These are phyloP conservation scores for Cytospora piceicola DNA, from an alignment of 2,329 filamentous ascomycete genomes.

Conservation along the genomic window DNA sequence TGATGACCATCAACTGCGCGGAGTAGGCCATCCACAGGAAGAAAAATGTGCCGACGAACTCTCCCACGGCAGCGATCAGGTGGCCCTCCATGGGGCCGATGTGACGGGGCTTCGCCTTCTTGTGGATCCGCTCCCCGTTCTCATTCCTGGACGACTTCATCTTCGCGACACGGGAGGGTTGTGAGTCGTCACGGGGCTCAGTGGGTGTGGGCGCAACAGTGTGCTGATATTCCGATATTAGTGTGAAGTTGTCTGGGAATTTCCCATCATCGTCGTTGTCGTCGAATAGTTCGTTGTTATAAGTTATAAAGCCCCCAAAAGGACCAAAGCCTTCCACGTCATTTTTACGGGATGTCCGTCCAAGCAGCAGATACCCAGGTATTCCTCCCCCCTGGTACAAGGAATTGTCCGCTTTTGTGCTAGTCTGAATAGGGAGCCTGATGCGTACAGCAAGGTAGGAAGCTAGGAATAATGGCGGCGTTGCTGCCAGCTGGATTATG, in stretches of 20 bases:
- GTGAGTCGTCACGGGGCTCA: not conserved
- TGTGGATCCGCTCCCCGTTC: not conserved
- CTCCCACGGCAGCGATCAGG: constrained; percentile 36
- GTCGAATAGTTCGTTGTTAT: not conserved
- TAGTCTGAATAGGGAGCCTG: not conserved
- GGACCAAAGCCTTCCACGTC: not conserved
- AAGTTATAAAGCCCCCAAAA: not conserved
- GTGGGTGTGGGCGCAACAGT: not conserved
- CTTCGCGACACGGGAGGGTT: not conserved
- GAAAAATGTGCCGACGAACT: constrained; percentile 49
- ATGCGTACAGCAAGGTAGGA: not conserved
- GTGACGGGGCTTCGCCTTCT: not conserved
- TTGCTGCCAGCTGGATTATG: not conserved
- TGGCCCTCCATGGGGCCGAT: constrained; percentile 15
- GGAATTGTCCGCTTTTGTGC: not conserved
- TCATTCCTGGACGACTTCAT: not conserved
- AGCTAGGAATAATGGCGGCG: not conserved
- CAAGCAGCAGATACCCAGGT: not conserved
- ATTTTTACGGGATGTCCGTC: not conserved
- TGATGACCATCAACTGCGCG: constrained; percentile 38
- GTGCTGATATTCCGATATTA: not conserved
- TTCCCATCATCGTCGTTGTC: not conserved
- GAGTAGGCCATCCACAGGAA: constrained; percentile 49
- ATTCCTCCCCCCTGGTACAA: not conserved
- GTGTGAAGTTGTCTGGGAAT: not conserved